Percentiles rank a stretch among this genome's conserved stretches.
Conservation (phyloP, 2,329 filamentous ascomycete species). For the Trichoderma afroharzianum region DNA sequence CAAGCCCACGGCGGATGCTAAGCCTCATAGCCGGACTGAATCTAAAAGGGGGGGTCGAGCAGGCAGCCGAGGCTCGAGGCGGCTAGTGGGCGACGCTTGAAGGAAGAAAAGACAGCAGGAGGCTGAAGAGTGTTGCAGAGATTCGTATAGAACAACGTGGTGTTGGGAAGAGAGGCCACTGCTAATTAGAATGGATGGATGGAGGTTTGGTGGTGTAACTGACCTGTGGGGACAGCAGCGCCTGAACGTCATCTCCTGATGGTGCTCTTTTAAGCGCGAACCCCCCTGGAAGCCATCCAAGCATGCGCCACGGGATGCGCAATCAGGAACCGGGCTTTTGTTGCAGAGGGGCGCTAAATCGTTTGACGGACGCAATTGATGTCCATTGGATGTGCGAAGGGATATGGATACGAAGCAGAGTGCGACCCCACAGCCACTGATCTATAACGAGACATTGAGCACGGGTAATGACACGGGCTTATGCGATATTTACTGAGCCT, state of each 20-base stretch:
- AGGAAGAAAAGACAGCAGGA: background rate
- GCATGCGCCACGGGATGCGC: background rate
- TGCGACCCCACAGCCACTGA: background rate
- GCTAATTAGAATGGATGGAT: background rate
- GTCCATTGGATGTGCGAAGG: background rate
- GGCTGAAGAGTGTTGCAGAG: background rate
- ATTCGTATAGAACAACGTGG: background rate
- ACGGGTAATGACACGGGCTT: background rate
- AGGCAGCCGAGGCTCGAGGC: conserved; percentile 6
- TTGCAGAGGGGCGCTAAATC: background rate
- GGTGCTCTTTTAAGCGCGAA: background rate
- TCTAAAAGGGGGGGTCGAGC: background rate
- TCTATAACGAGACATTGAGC: background rate
- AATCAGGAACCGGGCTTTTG: background rate
- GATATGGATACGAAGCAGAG: background rate
- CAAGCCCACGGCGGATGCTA: conserved; percentile 25
- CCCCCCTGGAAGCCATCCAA: background rate
- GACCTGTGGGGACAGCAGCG: background rate
- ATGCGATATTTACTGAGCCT: background rate
- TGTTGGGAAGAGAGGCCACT: background rate
- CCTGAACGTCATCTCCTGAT: background rate
- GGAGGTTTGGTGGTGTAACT: background rate
- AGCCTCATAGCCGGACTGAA: conserved; percentile 28
- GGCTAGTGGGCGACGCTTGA: background rate
- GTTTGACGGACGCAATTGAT: background rate